Base-by-base conservation (phyloP, 345 rosid genomes). In the Triadica sebifera region DNA sequence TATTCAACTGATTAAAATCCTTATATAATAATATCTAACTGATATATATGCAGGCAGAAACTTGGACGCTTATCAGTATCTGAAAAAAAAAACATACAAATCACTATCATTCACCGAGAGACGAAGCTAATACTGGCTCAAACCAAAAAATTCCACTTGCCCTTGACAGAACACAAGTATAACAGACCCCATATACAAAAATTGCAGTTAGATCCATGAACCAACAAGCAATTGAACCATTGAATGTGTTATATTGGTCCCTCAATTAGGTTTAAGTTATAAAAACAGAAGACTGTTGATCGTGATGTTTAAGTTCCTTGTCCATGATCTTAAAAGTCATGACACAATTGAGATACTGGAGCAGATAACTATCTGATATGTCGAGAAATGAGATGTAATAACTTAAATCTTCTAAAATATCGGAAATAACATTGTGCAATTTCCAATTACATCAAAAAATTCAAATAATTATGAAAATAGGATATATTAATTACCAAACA, bases 401-500 rank as follows among this genome's bases (percentile, higher is more conserved):
- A 24, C 63, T 24, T 4, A 58, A 58, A 58, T 24, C 25, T 22
- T 58, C 11, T 56, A 56, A 58, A 6, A 11, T 25, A 25, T 58
- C 20, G 10, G 1, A 6, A 43, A 43, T 4, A 29, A 1, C 34
- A 29, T 29, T 1, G 34, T 29, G 1, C 34, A 29, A 2, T 29
- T 29, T n/a, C n/a, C n/a, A n/a, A n/a, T n/a, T n/a, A n/a, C n/a
- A 29, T 29, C 34, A 29, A 1, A 43, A 43, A 43, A 43, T 43
- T 5, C 46, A 43, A 43, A 43, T 43, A 43, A 43, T 43, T 43
- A 8, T 9, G 10, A 76, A 69, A 50, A 17, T 3, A 39, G 73
- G 67, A 39, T 20, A 65, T 25, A 4, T 41, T 12, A 76, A 5
- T 88, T 89, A 95, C 97, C 95, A 94, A 22, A 90, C 86, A 3